Percentiles rank a stretch among this genome's conserved stretches.
phyloP scores from a whole-genome alignment of 2,329 filamentous ascomycete species.

The Hawksworthiomyces lignivorus region DNA sequence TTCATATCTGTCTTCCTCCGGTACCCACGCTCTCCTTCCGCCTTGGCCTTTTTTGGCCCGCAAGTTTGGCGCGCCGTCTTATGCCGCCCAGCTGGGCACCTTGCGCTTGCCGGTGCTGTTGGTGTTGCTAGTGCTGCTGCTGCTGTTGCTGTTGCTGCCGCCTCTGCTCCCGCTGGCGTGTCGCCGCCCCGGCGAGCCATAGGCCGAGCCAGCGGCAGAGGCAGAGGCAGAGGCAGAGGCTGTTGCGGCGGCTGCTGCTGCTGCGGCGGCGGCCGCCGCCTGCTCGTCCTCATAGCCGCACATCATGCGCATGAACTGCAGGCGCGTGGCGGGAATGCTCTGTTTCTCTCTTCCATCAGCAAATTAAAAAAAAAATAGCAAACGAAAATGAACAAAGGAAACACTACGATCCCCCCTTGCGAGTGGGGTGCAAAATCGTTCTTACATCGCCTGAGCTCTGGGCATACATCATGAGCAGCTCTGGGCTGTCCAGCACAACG shows the following conservation, averaged over 20 bases:
- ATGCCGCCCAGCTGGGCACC: not conserved
- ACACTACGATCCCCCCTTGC: too few relatives aligned
- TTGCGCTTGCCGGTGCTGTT: not conserved
- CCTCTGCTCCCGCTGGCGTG: not conserved
- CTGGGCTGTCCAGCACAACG: slow-evolving; percentile 47
- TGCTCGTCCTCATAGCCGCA: slow-evolving; percentile 43
- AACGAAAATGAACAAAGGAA: not conserved
- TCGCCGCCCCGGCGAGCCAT: too few relatives aligned
- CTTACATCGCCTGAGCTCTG: slow-evolving; percentile 47
- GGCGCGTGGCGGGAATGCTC: slow-evolving; percentile 48
- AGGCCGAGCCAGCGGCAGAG: too few relatives aligned
- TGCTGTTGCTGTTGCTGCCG: not conserved
- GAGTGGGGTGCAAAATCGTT: too few relatives aligned
- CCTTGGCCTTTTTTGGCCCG: not conserved
- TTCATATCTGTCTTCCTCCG: not conserved
- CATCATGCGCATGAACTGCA: slow-evolving; percentile 48
- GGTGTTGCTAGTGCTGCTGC: not conserved
- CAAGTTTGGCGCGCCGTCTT: not conserved
- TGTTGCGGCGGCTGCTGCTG: too few relatives aligned
- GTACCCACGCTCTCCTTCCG: too few relatives aligned
- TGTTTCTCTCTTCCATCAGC: too few relatives aligned
- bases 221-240: too few relatives aligned
- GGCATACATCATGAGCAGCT: slow-evolving; percentile 53
- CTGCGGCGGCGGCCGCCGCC: slow-evolving; percentile 1
- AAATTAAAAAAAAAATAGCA: too few relatives aligned